Base-by-base conservation (phyloP, 2,329 filamentous ascomycete species). In the Ophiosphaerella korrae region DNA sequence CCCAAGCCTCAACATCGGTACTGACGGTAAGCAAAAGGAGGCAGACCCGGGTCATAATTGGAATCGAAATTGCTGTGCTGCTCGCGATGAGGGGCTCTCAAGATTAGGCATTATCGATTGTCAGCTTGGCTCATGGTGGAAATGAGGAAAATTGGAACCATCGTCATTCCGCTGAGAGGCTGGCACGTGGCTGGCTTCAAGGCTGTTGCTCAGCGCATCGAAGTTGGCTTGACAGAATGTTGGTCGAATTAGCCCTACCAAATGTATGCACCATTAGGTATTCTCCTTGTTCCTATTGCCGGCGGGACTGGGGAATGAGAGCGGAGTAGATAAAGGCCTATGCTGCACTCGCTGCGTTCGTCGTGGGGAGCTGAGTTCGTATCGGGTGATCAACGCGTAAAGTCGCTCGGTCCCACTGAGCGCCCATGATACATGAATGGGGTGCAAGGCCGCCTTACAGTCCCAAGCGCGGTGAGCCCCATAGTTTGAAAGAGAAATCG, bases 31-130 rank as follows among this genome's bases (percentile, higher is more conserved):
- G 40, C 23, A 53, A 52, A 50, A 54, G 46, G 45, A 51, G 52
- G 31, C 42, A n/a, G 42, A 29, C 34, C 51, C 42, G 47, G 32
- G 33, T 21, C 18, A 21, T 21, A 18, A 4, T 21, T 21, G 18
- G n/a, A 36, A 40, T 32, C 14, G 51, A 55, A 45, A 62, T 64
- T 61, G 46, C 50, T 29, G 26, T 29, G 2, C 11, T 29, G 26
- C 26, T 11, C 11, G 26, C 11, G 11, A 6, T 11, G 26, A 29
- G 26, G 26, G 11, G 26, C 26, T 29, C 11, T 29, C 26, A 29
- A 29, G 11, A 29, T 29, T 29, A 29, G 26, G 7, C 26, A 29
- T 29, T 29, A 29, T 29, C 26, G 26, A 41, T 38, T 42, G 40
- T 45, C 47, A 32, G 26, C 37, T 55, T 44, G 24, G 50, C 36